Percentiles rank a stretch among this genome's conserved stretches.
Evolutionary conservation across 306 rosid species (phyloP).

Genomic region (Mucuna pruriens): DNA sequence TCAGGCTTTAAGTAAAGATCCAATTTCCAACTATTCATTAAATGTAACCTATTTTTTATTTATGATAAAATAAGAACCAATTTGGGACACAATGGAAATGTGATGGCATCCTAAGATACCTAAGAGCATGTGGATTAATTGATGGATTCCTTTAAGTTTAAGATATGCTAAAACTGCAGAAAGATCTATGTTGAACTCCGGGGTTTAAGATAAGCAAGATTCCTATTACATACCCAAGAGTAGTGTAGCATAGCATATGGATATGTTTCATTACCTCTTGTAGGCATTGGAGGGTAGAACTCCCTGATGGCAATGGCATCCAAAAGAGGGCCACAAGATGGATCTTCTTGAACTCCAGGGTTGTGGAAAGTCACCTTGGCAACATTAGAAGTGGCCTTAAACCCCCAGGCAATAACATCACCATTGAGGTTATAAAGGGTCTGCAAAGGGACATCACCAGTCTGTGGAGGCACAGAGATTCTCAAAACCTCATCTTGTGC

Average conservation of each 20-base stretch:
- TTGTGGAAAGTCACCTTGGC: conserved; percentile 80
- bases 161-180: conserved; percentile 13
- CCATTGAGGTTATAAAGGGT: conserved; percentile 82
- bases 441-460: conserved; percentile 88
- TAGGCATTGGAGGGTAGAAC: conserved; percentile 66
- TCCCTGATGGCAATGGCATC: conserved; percentile 94
- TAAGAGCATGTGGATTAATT: background rate
- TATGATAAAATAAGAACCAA: background rate
- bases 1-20: background rate
- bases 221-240: background rate
- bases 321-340: conserved; percentile 91
- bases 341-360: conserved; percentile 93
- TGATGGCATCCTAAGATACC: background rate
- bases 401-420: conserved; percentile 88
- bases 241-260: background rate
- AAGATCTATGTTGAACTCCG: conserved; percentile 11
- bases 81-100: background rate
- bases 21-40: background rate
- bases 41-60: background rate
- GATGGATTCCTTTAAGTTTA: background rate
- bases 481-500: conserved; percentile 93
- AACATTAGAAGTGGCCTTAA: conserved; percentile 50
- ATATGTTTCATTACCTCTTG: conserved; percentile 65
- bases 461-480: conserved; percentile 71
- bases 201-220: background rate